Conservation (phyloP, 1,139 yeast genomes). For the Candida anutae region DNA sequence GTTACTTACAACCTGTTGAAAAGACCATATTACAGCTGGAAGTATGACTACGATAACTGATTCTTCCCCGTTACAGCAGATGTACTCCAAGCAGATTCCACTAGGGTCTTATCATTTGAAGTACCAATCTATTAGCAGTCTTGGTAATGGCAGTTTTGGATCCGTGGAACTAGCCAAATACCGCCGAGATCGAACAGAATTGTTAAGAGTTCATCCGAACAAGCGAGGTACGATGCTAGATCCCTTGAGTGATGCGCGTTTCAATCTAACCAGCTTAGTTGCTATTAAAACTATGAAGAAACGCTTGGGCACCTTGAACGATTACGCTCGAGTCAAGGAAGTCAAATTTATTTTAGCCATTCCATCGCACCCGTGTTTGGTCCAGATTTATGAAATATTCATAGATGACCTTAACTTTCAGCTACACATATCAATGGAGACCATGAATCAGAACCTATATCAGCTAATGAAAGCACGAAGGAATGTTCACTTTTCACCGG, state of each 20-base stretch:
- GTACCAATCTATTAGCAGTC: slow-evolving; percentile 43
- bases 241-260: slow-evolving; percentile 26
- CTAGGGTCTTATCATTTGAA: slow-evolving; percentile 33
- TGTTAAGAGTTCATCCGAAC: slow-evolving; percentile 5
- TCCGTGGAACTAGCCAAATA: slow-evolving; percentile 56
- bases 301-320: slow-evolving; percentile 39
- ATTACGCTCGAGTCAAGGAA: slow-evolving; percentile 65
- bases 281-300: slow-evolving; percentile 81
- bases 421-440: slow-evolving; percentile 82
- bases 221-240: slow-evolving; percentile 43
- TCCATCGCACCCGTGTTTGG: slow-evolving; percentile 64
- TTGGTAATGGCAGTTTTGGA: slow-evolving; percentile 81
- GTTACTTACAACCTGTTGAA: no score
- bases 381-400: slow-evolving; percentile 72
- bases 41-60: no score
- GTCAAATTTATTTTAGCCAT: slow-evolving; percentile 61
- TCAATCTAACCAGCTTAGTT: slow-evolving; percentile 33
- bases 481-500: slow-evolving; percentile 42
- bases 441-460: slow-evolving; percentile 73
- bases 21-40: no score
- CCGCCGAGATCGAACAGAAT: slow-evolving; percentile 5
- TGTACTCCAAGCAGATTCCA: slow-evolving; percentile 23
- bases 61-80: no score
- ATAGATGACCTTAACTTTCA: slow-evolving; percentile 51
- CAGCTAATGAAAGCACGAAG: slow-evolving; percentile 60